Evolutionary conservation across 176 grass and related monocot species (phyloP), one percentile per base, ranked within the genome.

Genomic region (Musa schizocarpa): DNA sequence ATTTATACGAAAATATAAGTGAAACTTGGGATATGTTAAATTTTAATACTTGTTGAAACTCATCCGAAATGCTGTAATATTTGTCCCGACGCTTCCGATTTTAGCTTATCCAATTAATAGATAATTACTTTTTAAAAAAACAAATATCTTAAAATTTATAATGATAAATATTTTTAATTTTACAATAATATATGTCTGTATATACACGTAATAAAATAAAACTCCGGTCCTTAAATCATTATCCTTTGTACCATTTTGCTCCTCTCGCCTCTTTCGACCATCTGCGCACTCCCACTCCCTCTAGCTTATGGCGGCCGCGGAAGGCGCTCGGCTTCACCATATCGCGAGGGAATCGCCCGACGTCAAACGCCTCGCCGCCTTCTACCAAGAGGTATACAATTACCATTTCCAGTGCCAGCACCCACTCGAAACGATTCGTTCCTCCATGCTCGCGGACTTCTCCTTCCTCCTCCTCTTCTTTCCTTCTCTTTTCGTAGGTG

Each of bases 271-370:
- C 50, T 13, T 5, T 67, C 54, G 4, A 56, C 75, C 13, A 11
- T 13, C 49, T 50, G 12, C 43, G 5, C 1, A 1, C 68, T 25
- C 17, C 8, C 17, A 5, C 26, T 14, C 26, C 51, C 43, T 43
- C 9, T 50, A 2, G 9, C 13, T 13, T 76, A 92, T 97, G 93
- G 85, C 83, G 23, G 84, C 79, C 19, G 76, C 77, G 24, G 81
- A 83, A 74, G 85, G 81, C 14, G 90, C 91, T 49, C 86, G 76
- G 84, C 69, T 98, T 2, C 84, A 89, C 86, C 94, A 98, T 86
- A 81, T 93, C 80, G 88, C 90, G 69, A 85, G 86, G 58, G 95
- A 90, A 83, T 87, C 95, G 23, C 72, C 76, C 76, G 88, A 98
- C 86, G 88, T 98, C 78, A 78, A 76, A 9, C 86, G 90, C 77